These are phyloP conservation scores for Aspergillus sp. DNA, from an alignment of 2,329 filamentous ascomycete species.

Conservation along the genomic window DNA sequence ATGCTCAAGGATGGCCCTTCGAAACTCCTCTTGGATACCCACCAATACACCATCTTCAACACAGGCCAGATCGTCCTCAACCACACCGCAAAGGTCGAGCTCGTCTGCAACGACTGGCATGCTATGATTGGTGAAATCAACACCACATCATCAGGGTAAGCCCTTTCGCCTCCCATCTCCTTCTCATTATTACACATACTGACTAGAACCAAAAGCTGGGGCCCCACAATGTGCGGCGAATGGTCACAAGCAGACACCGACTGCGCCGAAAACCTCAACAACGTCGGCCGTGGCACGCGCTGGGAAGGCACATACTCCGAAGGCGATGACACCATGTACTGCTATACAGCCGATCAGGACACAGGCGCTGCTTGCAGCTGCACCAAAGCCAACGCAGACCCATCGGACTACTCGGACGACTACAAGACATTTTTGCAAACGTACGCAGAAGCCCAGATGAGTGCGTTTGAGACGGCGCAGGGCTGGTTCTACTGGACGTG, in stretches of 20 bases:
- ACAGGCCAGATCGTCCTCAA: slow-evolving; percentile 76
- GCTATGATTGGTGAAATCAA: slow-evolving; percentile 72
- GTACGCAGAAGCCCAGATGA: slow-evolving; percentile 96
- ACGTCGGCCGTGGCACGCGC: slow-evolving; percentile 81
- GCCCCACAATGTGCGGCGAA: slow-evolving; percentile 91
- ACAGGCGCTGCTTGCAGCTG: slow-evolving; percentile 68
- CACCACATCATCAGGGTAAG: slow-evolving; percentile 66
- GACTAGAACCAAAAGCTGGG: slow-evolving; percentile 56
- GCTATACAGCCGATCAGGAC: slow-evolving; percentile 59
- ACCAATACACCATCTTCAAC: slow-evolving; percentile 99
- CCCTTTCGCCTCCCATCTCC: background rate
- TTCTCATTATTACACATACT: background rate
- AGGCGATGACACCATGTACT: slow-evolving; percentile 70
- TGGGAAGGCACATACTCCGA: slow-evolving; percentile 82
- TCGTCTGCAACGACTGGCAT: slow-evolving; percentile 86
- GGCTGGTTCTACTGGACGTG: slow-evolving; percentile 99
- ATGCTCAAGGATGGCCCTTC: slow-evolving; percentile 69
- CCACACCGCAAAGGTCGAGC: slow-evolving; percentile 79
- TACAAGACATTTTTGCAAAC: slow-evolving; percentile 86
- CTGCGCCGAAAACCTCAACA: slow-evolving; percentile 82
- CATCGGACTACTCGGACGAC: slow-evolving; percentile 62
- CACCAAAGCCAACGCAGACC: slow-evolving; percentile 70
- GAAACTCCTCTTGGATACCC: slow-evolving; percentile 82
- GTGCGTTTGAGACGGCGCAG: slow-evolving; percentile 86
- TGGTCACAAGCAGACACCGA: slow-evolving; percentile 98